Conservation (phyloP, 1,284 basidiomycete species). For the Ustilago esculenta region DNA sequence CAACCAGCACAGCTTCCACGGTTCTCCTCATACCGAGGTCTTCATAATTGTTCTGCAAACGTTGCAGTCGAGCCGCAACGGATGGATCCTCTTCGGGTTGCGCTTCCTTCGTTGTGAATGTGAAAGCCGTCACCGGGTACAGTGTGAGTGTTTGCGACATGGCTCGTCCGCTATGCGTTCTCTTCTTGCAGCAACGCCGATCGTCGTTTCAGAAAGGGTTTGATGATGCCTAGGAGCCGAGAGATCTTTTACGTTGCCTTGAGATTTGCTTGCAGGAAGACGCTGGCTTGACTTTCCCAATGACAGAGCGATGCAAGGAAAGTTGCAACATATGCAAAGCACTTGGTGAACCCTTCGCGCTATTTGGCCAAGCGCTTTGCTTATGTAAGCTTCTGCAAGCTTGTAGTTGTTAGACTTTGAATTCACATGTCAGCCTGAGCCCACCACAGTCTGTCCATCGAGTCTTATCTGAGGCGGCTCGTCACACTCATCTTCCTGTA, state of each 20-base stretch:
- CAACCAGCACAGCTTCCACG: conserved; percentile 94
- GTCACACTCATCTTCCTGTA: no score
- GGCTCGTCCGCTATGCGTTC: neutral
- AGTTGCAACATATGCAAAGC: neutral
- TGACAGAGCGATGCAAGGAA: no score
- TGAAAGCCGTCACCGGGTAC: conserved; percentile 86
- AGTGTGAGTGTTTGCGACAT: conserved; percentile 57
- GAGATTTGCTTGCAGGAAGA: no score
- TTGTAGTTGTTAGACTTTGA: no score
- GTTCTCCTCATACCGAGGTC: conserved; percentile 91
- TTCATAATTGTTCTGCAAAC: conserved; percentile 88
- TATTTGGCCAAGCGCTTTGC: neutral
- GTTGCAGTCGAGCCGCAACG: conserved; percentile 73
- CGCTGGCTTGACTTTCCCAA: no score
- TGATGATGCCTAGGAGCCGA: neutral
- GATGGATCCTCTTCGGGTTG: conserved; percentile 97
- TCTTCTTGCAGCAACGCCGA: neutral
- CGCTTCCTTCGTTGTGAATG: conserved; percentile 90
- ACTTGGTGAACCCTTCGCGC: conserved; percentile 3
- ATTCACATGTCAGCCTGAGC: no score
- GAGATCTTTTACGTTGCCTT: neutral
- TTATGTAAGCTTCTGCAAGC: neutral
- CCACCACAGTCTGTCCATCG: no score
- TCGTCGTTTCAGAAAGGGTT: neutral
- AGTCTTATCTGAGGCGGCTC: no score